Evolutionary conservation across 2,329 filamentous ascomycete species (phyloP), one percentile per base, ranked within the genome.

Genomic region (Nemania abortiva): DNA sequence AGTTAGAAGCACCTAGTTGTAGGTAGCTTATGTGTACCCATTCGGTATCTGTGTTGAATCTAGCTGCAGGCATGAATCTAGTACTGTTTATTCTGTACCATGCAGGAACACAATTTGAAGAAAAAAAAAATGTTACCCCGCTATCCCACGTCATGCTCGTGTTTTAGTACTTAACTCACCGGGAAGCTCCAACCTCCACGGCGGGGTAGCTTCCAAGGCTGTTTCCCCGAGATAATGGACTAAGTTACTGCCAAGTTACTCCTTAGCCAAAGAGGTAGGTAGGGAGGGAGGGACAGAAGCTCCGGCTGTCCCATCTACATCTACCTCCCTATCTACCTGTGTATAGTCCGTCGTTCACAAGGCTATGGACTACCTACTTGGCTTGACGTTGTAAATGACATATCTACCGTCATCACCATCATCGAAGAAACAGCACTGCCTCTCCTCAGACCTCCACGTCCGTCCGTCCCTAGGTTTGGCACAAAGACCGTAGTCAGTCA

Each of bases 101-200:
- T 52, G 49, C 22, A 52, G 24, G 49, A 29, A 52, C 22, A 29
- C 31, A 29, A 42, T 34, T 27, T 13, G 24, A 55, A 29, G 13
- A 37, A 29, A 52, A 29, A n/a, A 37, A 29, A 52, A 52, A 7
- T 42, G 22, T 20, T 6, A 18, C 64, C 57, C 64, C 64, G 37
- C 63, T 20, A 64, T 55, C n/a, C 27, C 62, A 69, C 67, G 63
- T 69, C 67, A 69, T 69, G 53, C 29, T 54, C 52, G 27, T 47
- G 22, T 45, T 18, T 20, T 29, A 15, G 20, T 27, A 52, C 20
- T 52, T 52, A 47, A 27, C 22, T 24, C 50, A 53, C 56, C 15
- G 56, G 29, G 18, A 47, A 56, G 34, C 34, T 45, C 10, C 37
- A 34, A 29, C 29, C 49, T 50, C n/a, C 20, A 53, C 20, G 56